These are phyloP conservation scores for Dalbergia cultrata DNA, from an alignment of 306 rosid species.

Conservation along the genomic window DNA sequence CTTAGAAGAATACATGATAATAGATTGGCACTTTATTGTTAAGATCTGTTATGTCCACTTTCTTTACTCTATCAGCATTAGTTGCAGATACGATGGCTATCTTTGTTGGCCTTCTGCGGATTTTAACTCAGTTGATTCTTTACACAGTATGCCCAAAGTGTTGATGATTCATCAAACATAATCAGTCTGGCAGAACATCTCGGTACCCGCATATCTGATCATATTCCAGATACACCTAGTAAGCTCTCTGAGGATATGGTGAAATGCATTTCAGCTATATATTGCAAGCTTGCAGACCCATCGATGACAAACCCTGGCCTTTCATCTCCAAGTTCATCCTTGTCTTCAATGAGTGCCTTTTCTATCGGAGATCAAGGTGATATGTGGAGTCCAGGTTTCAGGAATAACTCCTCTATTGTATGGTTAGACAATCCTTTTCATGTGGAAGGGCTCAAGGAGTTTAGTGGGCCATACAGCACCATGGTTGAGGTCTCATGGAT, in stretches of 20 bases:
- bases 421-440: conserved; percentile 86
- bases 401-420: conserved; percentile 67
- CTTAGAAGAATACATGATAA: conserved; percentile 1
- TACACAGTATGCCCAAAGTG: conserved; percentile 72
- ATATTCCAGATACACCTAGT: conserved; percentile 78
- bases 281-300: conserved; percentile 86
- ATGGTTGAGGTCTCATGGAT: conserved; percentile 97
- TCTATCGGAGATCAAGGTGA: conserved; percentile 79
- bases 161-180: conserved; percentile 63
- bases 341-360: conserved; percentile 73
- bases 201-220: conserved; percentile 76
- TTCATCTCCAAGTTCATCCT: conserved; percentile 83
- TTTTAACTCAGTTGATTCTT: conserved; percentile 47
- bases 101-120: conserved; percentile 37
- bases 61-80: conserved; percentile 14
- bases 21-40: conserved; percentile 17
- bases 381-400: conserved; percentile 80
- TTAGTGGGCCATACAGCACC: conserved; percentile 90
- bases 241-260: conserved; percentile 91
- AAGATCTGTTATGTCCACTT: conserved; percentile 27
- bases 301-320: conserved; percentile 67
- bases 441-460: conserved; percentile 84
- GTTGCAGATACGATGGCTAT: not conserved
- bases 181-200: conserved; percentile 92
- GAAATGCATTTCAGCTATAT: conserved; percentile 84